phyloP scores from a whole-genome alignment of 305 asterid genomes.

The Solanum hybrid region DNA sequence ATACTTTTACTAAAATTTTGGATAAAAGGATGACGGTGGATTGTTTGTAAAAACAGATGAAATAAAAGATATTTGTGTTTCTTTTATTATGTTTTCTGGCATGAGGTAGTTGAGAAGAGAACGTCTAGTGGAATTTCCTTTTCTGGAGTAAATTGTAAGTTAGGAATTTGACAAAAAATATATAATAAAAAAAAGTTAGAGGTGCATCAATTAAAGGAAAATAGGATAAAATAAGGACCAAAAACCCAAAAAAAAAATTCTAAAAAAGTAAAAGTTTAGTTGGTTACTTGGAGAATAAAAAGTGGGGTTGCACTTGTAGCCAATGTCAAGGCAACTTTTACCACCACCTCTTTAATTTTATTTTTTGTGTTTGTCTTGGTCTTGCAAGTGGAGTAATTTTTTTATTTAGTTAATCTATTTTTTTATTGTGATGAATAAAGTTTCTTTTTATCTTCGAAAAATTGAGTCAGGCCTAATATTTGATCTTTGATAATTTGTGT shows the following conservation, averaged over 20 bases:
- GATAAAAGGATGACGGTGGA: neutral
- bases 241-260: too few species aligned
- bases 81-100: neutral
- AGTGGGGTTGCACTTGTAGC: neutral
- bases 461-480: rapidly evolving
- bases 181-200: too few species aligned
- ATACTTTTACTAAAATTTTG: neutral
- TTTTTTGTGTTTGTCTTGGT: neutral
- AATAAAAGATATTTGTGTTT: neutral
- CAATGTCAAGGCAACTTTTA: neutral
- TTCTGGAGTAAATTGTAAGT: neutral
- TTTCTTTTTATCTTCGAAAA: neutral
- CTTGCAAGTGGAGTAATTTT: neutral
- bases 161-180: neutral
- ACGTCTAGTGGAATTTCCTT: neutral
- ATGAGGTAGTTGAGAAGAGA: neutral
- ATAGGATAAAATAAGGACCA: neutral
- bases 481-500: neutral
- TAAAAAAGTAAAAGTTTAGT: neutral
- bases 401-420: neutral
- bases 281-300: neutral
- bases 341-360: neutral
- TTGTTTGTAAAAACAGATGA: neutral
- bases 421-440: neutral
- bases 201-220: neutral